A percentile compares a stretch with the other conserved stretches of the same genome.
Evolutionary conservation across 1,139 yeast species (phyloP).

Genomic region (Candida tropicalis): DNA sequence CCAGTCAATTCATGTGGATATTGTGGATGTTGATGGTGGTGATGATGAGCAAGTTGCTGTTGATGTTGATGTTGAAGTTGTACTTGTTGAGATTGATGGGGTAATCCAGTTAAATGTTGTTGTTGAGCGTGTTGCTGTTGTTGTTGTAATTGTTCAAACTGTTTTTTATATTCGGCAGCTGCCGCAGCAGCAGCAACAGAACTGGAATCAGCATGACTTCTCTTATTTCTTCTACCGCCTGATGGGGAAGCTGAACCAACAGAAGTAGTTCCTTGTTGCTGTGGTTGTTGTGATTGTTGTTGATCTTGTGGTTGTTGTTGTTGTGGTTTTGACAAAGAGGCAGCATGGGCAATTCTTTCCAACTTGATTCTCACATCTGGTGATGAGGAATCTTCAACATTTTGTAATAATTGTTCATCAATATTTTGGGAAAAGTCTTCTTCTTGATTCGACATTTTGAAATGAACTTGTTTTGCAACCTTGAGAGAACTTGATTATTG

Average conservation of each 20-base stretch:
- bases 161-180: conserved; percentile 14
- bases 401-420: conserved; percentile 48
- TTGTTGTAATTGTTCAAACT: conserved; percentile 18
- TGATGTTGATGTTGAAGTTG: conserved; percentile 13
- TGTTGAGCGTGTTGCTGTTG: conserved; percentile 17
- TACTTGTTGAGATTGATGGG: conserved; percentile 18
- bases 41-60: conserved; percentile 18
- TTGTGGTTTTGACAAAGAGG: conserved; percentile 6
- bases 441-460: conserved; percentile 25
- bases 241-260: conserved; percentile 3
- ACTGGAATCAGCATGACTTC: conserved; percentile 5
- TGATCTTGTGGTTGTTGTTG: conserved; percentile 1
- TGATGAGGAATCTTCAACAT: conserved; percentile 23
- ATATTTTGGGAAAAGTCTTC: conserved; percentile 46
- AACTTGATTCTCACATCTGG: conserved; percentile 26
- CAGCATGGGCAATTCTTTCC: conserved; percentile 35
- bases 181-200: conserved; percentile 8
- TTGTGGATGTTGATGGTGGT: conserved; percentile 24
- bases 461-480: conserved; percentile 15
- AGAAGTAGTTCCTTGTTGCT: conserved; percentile 6
- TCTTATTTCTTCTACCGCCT: conserved; percentile 1
- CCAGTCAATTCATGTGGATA: conserved; percentile 20
- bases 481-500: conserved; percentile 6
- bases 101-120: conserved; percentile 11
- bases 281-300: conserved; percentile 9